Percentiles rank a stretch among this genome's conserved stretches.
Conservation (phyloP, 1,284 basidiomycete genomes). For the Sanguinoderma infundibulare region DNA sequence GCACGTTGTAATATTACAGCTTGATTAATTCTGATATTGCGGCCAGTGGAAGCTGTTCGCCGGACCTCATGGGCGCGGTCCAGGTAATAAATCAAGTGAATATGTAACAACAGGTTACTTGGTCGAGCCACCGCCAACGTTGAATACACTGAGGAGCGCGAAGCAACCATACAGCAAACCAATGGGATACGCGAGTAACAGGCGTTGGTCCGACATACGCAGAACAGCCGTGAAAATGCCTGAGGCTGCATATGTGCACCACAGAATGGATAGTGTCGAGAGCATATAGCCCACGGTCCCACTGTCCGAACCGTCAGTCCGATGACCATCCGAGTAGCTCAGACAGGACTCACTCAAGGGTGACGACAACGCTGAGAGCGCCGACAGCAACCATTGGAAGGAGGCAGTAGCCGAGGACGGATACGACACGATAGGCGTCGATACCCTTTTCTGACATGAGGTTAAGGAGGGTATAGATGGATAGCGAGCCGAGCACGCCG, state of each 20-base stretch:
- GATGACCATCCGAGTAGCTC: conserved; percentile 7
- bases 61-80: not conserved
- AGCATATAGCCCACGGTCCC: conserved; percentile 85
- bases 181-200: conserved; percentile 94
- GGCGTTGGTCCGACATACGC: conserved; percentile 90
- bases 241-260: conserved; percentile 96
- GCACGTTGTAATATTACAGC: not conserved
- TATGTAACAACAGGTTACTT: conserved; percentile 25
- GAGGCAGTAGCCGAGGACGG: conserved; percentile 96
- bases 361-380: conserved; percentile 85
- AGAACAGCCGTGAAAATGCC: conserved; percentile 94
- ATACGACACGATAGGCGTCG: conserved; percentile 95
- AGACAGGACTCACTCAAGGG: conserved; percentile 81
- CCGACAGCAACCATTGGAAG: conserved; percentile 97
- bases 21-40: not conserved
- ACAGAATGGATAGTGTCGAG: conserved; percentile 81
- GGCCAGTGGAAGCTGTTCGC: not conserved
- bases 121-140: conserved; percentile 45
- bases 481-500: conserved; percentile 91
- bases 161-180: conserved; percentile 93
- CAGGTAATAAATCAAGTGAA: not conserved
- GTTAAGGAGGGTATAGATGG: conserved; percentile 95
- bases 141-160: conserved; percentile 86
- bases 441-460: conserved; percentile 97
- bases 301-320: conserved; percentile 43